A percentile compares a stretch with the other conserved stretches of the same genome.
phyloP scores from a whole-genome alignment of 768 basidiomycete species.

The Boletus rex-veris region DNA sequence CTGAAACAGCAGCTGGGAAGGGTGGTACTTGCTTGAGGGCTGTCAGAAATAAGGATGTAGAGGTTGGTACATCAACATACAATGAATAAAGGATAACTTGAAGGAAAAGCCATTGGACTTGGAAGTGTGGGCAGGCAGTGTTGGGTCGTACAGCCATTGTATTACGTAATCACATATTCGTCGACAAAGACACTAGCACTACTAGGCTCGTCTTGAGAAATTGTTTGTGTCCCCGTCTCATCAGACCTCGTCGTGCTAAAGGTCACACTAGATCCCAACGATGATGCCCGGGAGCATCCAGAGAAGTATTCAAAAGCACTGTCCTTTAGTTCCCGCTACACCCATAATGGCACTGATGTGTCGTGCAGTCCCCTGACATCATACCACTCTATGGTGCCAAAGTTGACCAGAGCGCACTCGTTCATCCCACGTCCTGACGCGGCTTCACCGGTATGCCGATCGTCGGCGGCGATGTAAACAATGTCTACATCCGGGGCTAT shows the following conservation, averaged over 20 bases:
- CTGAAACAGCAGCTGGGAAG: too few species aligned
- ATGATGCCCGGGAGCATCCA: not conserved
- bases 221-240: not conserved
- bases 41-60: too few species aligned
- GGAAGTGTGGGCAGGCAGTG: too few species aligned
- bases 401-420: not conserved
- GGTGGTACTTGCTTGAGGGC: too few species aligned
- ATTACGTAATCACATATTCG: too few species aligned
- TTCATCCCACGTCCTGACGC: not conserved
- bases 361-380: constrained; percentile 2
- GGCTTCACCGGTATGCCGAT: constrained; percentile 4
- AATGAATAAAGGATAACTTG: too few species aligned
- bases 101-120: too few species aligned
- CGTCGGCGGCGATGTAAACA: constrained; percentile 2
- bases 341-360: not conserved
- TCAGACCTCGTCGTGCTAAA: not conserved
- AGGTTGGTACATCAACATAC: too few species aligned
- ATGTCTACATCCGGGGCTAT: constrained; percentile 4
- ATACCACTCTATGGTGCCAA: constrained; percentile 1
- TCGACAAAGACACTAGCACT: too few species aligned
- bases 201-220: constrained; percentile 7
- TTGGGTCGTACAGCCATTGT: too few species aligned
- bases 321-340: not conserved
- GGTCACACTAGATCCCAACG: constrained; percentile 1
- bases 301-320: not conserved